Evolutionary conservation across 495 filamentous ascomycete genomes (phyloP).

Genomic region (Neurospora sp.): DNA sequence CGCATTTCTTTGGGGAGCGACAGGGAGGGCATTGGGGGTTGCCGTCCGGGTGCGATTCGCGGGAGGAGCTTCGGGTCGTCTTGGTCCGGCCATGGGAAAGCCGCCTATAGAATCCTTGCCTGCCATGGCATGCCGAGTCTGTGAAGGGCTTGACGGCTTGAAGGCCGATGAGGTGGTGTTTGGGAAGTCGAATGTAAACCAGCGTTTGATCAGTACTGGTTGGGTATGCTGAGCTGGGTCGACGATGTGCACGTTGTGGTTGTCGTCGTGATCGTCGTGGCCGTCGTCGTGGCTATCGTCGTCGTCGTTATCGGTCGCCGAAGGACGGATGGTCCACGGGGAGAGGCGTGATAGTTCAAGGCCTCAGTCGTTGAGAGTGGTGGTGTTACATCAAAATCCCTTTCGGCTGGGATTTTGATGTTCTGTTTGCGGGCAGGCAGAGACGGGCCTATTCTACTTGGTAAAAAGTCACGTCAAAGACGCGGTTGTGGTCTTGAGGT

Average conservation of each 20-base stretch:
- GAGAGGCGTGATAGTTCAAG: not conserved
- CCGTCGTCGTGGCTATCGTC: not conserved
- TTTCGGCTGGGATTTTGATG: not conserved
- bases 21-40: conserved; percentile 19
- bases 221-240: not conserved
- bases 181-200: conserved; percentile 2
- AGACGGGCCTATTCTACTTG: not conserved
- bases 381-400: not conserved
- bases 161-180: not conserved
- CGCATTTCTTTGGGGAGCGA: conserved; percentile 25
- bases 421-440: not conserved
- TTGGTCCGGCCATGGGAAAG: conserved; percentile 25
- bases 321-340: not conserved
- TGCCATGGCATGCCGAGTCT: conserved; percentile 38
- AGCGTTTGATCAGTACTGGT: not conserved
- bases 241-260: not conserved
- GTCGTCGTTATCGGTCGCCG: not conserved
- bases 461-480: not conserved
- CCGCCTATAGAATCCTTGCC: conserved; percentile 29
- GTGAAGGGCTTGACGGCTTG: conserved; percentile 5
- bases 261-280: not conserved
- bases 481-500: not conserved
- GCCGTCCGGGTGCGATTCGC: conserved; percentile 2
- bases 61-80: conserved; percentile 6
- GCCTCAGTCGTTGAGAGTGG: not conserved